phyloP scores from a whole-genome alignment of 192 early-diverging fungal species.

The Coemansia javaensis region DNA sequence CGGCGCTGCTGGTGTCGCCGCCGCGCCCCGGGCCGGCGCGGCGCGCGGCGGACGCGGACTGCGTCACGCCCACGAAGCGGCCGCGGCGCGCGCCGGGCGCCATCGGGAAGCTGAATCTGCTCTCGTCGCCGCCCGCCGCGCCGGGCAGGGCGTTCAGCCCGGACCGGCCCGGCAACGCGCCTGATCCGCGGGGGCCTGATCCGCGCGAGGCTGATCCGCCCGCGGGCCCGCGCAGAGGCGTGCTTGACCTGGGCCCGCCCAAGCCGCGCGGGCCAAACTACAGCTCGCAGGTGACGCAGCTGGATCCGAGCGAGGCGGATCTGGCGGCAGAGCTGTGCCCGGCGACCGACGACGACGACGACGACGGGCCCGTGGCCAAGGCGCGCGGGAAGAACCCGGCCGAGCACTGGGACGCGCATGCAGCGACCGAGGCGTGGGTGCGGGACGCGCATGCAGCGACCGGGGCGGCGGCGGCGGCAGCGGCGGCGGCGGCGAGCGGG shows the following conservation, averaged over 20 bases:
- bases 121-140: constrained; percentile 26
- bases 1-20: constrained; percentile 5
- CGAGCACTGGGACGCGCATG: background rate
- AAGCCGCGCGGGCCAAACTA: background rate
- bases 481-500: background rate
- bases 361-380: background rate
- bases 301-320: constrained; percentile 35
- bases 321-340: constrained; percentile 26
- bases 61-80: constrained; percentile 23
- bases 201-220: too few species aligned
- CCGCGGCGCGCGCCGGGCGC: background rate
- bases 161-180: constrained; percentile 1
- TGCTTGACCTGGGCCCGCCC: too few species aligned
- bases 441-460: background rate
- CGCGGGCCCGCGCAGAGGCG: too few species aligned
- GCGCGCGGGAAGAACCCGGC: background rate
- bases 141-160: background rate
- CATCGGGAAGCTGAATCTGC: constrained; percentile 7
- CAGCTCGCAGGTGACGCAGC: constrained; percentile 41
- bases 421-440: constrained; percentile 3
- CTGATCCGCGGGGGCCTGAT: too few species aligned
- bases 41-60: background rate
- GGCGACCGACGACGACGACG: constrained; percentile 20
- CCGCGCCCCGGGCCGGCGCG: background rate
- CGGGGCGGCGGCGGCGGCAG: background rate